Evolutionary conservation across 2,329 filamentous ascomycete genomes (phyloP), one percentile per base, ranked within the genome.

Genomic region (Geosmithia flava): DNA sequence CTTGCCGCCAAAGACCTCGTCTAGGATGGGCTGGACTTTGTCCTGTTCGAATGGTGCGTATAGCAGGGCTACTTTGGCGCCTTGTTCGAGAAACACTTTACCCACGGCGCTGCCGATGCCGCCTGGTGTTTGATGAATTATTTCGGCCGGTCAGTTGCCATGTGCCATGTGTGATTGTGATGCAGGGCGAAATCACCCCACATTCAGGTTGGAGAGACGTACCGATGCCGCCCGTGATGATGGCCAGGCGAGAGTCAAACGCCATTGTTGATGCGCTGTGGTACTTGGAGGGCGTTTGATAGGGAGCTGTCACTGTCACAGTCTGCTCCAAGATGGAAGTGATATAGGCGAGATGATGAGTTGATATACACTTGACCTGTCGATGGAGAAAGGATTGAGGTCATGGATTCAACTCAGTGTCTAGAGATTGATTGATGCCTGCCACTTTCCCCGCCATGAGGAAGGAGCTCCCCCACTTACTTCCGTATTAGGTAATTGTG

Each of bases 171-270:
- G 15, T 49, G 13, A 17, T 44, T 27, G 17, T 41, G 29, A n/a
- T 41, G 19, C 20, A 20, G 13, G n/a, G 16, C 17, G 17, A 19
- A 17, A 27, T 27, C 23, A 27, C 23, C 23, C 23, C 23, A 8
- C 23, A 4, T 13, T 27, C 7, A 15, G 17, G 41, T 20, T 42
- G 30, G 33, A 17, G 30, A 46, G 23, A 27, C 44, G 29, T 47
- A 48, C 49, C 49, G 15, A 51, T 42, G 41, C 50, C 50, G 20
- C 50, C 50, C n/a, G 50, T 20, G 37, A 51, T 51, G 37, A 51
- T 49, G 15, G 42, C 50, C 17, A 51, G 16, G 8, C 50, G 44
- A n/a, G 7, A 20, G 6, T 20, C 29, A 15, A 47, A 46, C 17
- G 50, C 42, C 50, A 51, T 51, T 33, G 8, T 29, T 7, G 41